These are phyloP conservation scores for Euphorbia peplus DNA, from an alignment of 345 rosid species.

Conservation along the genomic window DNA sequence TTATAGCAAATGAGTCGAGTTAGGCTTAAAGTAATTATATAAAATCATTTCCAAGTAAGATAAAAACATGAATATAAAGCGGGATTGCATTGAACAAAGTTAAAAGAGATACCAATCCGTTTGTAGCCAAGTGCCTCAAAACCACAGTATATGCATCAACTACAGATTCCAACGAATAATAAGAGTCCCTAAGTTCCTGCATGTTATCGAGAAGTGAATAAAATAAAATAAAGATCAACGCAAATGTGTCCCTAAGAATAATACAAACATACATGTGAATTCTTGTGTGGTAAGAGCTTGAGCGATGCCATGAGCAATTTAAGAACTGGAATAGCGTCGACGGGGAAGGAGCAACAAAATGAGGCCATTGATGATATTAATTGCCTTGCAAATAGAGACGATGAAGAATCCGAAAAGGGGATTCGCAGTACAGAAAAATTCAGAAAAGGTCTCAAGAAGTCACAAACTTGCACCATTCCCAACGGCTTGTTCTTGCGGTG, in stretches of 20 bases:
- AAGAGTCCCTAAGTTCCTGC: conserved; percentile 58
- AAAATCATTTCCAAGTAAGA: conserved; percentile 1
- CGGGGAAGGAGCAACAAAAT: conserved; percentile 59
- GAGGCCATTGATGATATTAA: conserved; percentile 67
- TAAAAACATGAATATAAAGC: conserved; percentile 10
- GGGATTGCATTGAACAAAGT: neutral
- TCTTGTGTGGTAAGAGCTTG: conserved; percentile 43
- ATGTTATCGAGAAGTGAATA: conserved; percentile 22
- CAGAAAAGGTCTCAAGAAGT: conserved; percentile 72
- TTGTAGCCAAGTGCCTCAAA: conserved; percentile 50
- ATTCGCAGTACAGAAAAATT: conserved; percentile 49
- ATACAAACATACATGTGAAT: conserved; percentile 60
- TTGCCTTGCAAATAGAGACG: conserved; percentile 51
- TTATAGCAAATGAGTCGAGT: neutral
- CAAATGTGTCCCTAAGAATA: conserved; percentile 6
- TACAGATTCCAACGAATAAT: conserved; percentile 41
- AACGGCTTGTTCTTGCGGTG: conserved; percentile 37
- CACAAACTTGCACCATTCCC: conserved; percentile 64
- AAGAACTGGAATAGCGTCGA: conserved; percentile 58
- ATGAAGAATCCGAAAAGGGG: conserved; percentile 40
- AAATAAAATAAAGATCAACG: neutral
- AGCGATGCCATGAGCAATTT: conserved; percentile 58
- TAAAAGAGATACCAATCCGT: conserved; percentile 44
- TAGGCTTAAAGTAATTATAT: neutral
- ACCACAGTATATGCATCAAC: conserved; percentile 64